Evolutionary conservation across 225 moss, liverwort and hornwort genomes (phyloP), one percentile per base, ranked within the genome.

Genomic region (Straminergon stramineum): DNA sequence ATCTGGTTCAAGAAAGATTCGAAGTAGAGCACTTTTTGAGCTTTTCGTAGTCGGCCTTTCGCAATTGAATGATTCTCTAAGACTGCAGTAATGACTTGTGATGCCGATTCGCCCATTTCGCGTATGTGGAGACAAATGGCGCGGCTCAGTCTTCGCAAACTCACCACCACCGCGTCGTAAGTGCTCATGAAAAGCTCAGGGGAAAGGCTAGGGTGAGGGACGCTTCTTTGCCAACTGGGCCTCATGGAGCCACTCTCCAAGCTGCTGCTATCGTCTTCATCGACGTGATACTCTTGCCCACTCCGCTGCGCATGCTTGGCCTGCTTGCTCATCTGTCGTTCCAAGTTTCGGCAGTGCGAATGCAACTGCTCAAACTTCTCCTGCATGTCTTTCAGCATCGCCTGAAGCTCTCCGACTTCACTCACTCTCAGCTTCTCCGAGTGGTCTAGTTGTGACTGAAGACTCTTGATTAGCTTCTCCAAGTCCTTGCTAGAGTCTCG

Each of bases 1-100:
- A 94, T 87, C 86, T 92, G 94, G 88, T 91, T 94, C 83, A 94
- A 37, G 79, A 94, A 94, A 3, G 94, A 87, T 53, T 93, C 94
- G 3, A 94, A 94, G 86, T 89, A 94, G 53, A 94, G 93, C 62
- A 92, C 83, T 52, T 93, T 94, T 26, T 93, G 92, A 18, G 90
- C 58, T 66, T 88, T 94, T 4, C 93, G 90, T 21, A 94, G n/a
- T 13, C 91, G 92, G 7, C 92, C 93, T 27, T 81, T 87, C 1
- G 90, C 92, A 23, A 94, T 90, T 4, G 90, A 79, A 21, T 94
- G 94, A 71, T 91, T 92, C 87, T 91, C 94, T 81, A 94, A 62
- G 24, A 94, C 93, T 24, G 88, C 37, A 2, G 94, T 90, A 28
- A 94, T 94, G 75, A 93, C 90, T 53, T 94, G 93, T 2, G 94